A percentile compares a stretch with the other conserved stretches of the same genome.
phyloP scores from a whole-genome alignment of 192 early-diverging fungal genomes.

The Cetraspora pellucida region DNA sequence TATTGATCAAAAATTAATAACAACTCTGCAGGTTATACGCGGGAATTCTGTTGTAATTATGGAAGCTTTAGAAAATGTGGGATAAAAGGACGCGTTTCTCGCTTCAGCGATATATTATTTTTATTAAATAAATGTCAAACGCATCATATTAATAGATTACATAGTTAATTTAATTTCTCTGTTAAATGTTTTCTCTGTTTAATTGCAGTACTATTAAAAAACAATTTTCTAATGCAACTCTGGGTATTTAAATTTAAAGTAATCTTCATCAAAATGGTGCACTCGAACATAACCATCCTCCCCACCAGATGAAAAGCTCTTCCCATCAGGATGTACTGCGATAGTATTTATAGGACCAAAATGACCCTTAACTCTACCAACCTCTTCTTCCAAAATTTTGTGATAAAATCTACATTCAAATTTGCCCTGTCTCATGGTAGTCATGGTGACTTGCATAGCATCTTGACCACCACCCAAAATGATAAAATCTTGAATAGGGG shows the following conservation, averaged over 20 bases:
- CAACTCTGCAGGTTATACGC: conserved; percentile 22
- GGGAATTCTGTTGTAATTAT: conserved; percentile 36
- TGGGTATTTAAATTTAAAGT: conserved; percentile 88
- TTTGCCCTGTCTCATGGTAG: conserved; percentile 87
- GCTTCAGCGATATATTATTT: background rate
- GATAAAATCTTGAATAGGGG: conserved; percentile 82
- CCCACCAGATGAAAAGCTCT: conserved; percentile 90
- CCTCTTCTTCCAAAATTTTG: conserved; percentile 94
- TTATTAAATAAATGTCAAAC: background rate
- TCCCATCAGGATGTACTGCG: conserved; percentile 94
- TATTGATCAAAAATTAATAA: background rate
- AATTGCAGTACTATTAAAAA: background rate
- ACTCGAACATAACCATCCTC: conserved; percentile 98
- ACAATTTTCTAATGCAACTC: conserved; percentile 41
- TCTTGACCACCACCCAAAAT: conserved; percentile 97
- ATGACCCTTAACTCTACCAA: conserved; percentile 95
- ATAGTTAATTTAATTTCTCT: too few species aligned
- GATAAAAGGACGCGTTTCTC: background rate
- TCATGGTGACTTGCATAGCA: conserved; percentile 95
- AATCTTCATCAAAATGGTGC: conserved; percentile 95
- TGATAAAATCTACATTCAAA: conserved; percentile 99
- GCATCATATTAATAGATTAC: too few species aligned
- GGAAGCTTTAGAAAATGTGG: conserved; percentile 32
- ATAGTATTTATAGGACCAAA: conserved; percentile 99
- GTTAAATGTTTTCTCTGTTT: too few species aligned